These are phyloP conservation scores for Tolypocladium album DNA, from an alignment of 2,329 filamentous ascomycete species.

Conservation along the genomic window DNA sequence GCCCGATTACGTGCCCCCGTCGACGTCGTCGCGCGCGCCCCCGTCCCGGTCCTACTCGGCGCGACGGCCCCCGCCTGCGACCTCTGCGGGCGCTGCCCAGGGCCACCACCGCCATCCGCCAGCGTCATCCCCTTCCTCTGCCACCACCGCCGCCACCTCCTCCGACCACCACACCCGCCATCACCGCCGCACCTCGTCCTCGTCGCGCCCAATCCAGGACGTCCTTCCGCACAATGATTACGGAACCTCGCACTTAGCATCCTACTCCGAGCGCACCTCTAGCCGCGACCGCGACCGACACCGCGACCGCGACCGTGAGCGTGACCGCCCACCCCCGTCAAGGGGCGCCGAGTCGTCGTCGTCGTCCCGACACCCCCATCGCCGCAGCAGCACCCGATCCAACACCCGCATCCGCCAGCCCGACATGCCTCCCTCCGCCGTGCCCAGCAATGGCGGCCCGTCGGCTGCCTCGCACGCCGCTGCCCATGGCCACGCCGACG, in stretches of 20 bases:
- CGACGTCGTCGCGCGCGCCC: conserved; percentile 11
- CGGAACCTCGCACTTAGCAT: conserved; percentile 58
- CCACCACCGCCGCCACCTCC: conserved; percentile 13
- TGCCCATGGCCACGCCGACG: conserved; percentile 24
- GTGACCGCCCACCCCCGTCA: conserved; percentile 26
- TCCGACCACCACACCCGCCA: conserved; percentile 20
- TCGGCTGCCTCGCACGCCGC: conserved; percentile 37
- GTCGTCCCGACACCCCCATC: conserved; percentile 28
- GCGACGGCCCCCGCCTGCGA: conserved; percentile 15
- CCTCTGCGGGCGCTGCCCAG: conserved; percentile 8
- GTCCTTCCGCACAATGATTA: conserved; percentile 53
- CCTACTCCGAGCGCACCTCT: conserved; percentile 50
- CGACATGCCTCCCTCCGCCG: conserved; percentile 40
- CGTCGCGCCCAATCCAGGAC: conserved; percentile 31
- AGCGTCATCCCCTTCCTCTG: conserved; percentile 7
- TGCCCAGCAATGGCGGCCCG: conserved; percentile 41
- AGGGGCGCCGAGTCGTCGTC: conserved; percentile 41
- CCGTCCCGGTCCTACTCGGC: conserved; percentile 24
- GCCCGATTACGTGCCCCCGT: conserved; percentile 10
- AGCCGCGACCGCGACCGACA: conserved; percentile 46
- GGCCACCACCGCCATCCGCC: conserved; percentile 7
- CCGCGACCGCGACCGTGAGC: conserved; percentile 2
- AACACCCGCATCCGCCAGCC: conserved; percentile 23
- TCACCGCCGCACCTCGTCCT: conserved; percentile 28
- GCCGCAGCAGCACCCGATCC: conserved; percentile 39